These are phyloP conservation scores for Actinomortierella wolfii DNA, from an alignment of 371 early-diverging fungal species.

Conservation along the genomic window DNA sequence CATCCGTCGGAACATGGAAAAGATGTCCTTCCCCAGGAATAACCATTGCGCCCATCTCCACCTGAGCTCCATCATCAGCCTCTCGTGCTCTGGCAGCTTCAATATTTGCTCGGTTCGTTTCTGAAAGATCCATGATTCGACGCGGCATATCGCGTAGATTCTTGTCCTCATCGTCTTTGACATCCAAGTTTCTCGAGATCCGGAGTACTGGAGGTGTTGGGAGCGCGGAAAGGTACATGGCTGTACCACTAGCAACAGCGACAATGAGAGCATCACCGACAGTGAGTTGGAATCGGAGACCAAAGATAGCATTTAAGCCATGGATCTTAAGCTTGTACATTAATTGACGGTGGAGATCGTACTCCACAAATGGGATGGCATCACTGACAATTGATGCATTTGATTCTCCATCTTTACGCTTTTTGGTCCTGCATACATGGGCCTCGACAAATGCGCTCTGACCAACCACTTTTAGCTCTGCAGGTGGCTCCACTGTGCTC, in stretches of 20 bases:
- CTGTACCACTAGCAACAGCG: constrained; percentile 76
- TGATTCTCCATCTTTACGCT: constrained; percentile 57
- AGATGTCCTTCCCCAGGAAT: constrained; percentile 17
- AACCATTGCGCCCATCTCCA: constrained; percentile 2
- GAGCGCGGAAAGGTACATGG: constrained; percentile 64
- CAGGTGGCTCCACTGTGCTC: constrained; percentile 71
- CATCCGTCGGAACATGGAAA: constrained; percentile 17
- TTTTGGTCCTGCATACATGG: constrained; percentile 66
- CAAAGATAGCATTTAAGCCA: constrained; percentile 77
- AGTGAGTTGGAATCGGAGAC: constrained; percentile 67
- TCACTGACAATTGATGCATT: constrained; percentile 68
- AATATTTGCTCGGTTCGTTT: constrained; percentile 59
- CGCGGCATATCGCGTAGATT: constrained; percentile 64
- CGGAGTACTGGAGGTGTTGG: constrained; percentile 70
- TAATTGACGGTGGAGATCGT: constrained; percentile 78
- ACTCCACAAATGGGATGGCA: constrained; percentile 77
- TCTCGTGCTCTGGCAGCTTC: constrained; percentile 54
- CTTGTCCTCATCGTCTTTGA: constrained; percentile 70
- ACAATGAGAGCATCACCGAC: constrained; percentile 71
- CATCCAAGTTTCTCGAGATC: constrained; percentile 69
- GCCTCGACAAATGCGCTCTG: constrained; percentile 56
- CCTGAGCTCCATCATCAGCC: constrained; percentile 28
- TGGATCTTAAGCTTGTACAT: constrained; percentile 72
- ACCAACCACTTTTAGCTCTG: constrained; percentile 62
- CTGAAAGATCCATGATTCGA: constrained; percentile 61